These are phyloP conservation scores for Adansonia madagascariensis DNA, from an alignment of 441 rosid genomes.

Conservation along the genomic window DNA sequence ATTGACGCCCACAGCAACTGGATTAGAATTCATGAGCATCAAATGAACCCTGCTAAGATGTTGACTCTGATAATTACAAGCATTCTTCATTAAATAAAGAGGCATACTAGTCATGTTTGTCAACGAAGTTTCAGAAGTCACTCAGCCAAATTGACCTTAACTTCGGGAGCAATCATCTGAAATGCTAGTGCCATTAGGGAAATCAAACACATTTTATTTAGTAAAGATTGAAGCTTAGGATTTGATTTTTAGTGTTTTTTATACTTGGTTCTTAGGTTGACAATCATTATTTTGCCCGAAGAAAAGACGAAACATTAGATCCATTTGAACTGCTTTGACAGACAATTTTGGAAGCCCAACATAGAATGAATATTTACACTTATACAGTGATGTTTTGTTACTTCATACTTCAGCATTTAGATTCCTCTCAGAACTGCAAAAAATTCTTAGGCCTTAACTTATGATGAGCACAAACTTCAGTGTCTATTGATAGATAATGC, in stretches of 20 bases:
- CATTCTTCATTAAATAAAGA: background rate
- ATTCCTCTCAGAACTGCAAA: background rate
- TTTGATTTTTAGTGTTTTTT: background rate
- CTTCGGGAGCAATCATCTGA: background rate
- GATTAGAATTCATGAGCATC: conserved; percentile 68
- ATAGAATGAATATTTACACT: background rate
- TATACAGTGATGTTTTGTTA: background rate
- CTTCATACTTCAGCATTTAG: background rate
- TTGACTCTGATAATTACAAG: too few relatives aligned
- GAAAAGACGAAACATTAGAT: background rate
- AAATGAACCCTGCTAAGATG: conserved; percentile 35
- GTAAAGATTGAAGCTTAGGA: background rate
- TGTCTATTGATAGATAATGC: background rate
- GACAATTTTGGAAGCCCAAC: background rate
- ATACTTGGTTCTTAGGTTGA: background rate
- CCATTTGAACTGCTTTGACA: background rate
- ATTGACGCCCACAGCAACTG: conserved; percentile 67
- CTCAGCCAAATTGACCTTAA: background rate
- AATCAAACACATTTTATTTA: background rate
- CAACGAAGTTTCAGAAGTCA: background rate
- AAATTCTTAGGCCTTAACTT: background rate
- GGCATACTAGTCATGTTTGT: background rate
- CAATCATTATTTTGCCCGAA: background rate
- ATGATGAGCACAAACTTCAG: background rate
- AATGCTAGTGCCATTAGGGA: background rate